Percentiles rank a stretch among this genome's conserved stretches.
Evolutionary conservation across 129 eudicot species (phyloP).

Genomic region (Flaveria trinervia): DNA sequence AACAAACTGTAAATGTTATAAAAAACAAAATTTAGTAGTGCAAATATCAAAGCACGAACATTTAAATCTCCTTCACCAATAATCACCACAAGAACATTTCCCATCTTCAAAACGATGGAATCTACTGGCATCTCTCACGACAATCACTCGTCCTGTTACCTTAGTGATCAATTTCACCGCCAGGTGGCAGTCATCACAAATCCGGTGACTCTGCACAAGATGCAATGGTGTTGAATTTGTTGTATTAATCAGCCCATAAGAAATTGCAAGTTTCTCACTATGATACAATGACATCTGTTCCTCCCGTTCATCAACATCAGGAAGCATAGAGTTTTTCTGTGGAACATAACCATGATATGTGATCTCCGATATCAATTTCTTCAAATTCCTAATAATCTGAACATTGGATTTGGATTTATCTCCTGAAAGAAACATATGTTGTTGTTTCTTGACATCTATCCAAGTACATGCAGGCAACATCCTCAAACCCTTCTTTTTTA

Average conservation of each 20-base stretch:
- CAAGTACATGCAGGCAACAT: constrained; percentile 74
- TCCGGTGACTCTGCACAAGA: constrained; percentile 85
- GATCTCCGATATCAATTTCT: constrained; percentile 53
- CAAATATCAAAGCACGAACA: constrained; percentile 14
- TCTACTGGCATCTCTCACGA: constrained; percentile 81
- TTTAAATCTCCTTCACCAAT: constrained; percentile 58
- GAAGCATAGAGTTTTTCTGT: constrained; percentile 59
- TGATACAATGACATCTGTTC: constrained; percentile 53
- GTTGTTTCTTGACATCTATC: constrained; percentile 79
- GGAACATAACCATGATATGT: constrained; percentile 58
- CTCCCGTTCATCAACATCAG: constrained; percentile 82
- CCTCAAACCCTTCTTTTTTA: constrained; percentile 68
- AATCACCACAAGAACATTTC: constrained; percentile 88
- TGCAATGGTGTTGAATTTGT: constrained; percentile 51
- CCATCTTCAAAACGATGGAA: constrained; percentile 74
- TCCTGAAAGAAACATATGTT: constrained; percentile 55
- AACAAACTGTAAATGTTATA: neutral
- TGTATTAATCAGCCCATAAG: constrained; percentile 67
- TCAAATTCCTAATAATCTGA: constrained; percentile 53
- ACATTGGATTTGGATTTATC: constrained; percentile 49
- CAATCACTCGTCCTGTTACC: constrained; percentile 57
- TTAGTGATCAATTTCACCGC: constrained; percentile 61
- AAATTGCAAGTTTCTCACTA: constrained; percentile 79
- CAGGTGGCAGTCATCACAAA: constrained; percentile 78
- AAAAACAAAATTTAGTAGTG: neutral